phyloP scores from a whole-genome alignment of 2,329 filamentous ascomycete species.

The Paecilomyces niveus region DNA sequence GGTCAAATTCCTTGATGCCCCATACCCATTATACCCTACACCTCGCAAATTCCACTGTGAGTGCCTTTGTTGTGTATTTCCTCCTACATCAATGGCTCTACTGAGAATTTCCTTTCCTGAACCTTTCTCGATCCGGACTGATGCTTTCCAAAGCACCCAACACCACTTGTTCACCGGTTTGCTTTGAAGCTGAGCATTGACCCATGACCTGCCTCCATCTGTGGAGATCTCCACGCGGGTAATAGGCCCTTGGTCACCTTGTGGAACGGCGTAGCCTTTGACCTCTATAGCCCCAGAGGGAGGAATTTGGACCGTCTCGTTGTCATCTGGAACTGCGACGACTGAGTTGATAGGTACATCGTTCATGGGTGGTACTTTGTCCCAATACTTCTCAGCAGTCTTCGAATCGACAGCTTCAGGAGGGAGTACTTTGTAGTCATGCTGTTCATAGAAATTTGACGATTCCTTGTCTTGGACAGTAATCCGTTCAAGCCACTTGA shows the following conservation, averaged over 20 bases:
- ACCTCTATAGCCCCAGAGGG: constrained; percentile 40
- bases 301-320: constrained; percentile 35
- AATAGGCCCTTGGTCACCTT: constrained; percentile 47
- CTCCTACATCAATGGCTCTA: constrained; percentile 47
- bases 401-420: constrained; percentile 43
- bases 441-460: constrained; percentile 50
- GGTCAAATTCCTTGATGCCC: constrained; percentile 45
- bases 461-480: constrained; percentile 46
- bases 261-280: constrained; percentile 51
- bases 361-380: constrained; percentile 42
- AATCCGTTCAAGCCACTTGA: constrained; percentile 52
- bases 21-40: constrained; percentile 55
- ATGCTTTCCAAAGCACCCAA: constrained; percentile 50
- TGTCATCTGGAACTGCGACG: constrained; percentile 42
- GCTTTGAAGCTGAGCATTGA: constrained; percentile 36
- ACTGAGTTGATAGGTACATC: constrained; percentile 53
- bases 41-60: constrained; percentile 54
- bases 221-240: constrained; percentile 46
- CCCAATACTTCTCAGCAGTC: constrained; percentile 48
- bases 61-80: constrained; percentile 44
- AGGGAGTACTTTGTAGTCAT: constrained; percentile 54
- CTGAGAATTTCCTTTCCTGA: constrained; percentile 42
- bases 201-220: constrained; percentile 46
- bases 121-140: constrained; percentile 36
- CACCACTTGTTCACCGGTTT: constrained; percentile 41